Evolutionary conservation across 345 rosid species (phyloP).

Genomic region (Turritis glabra): DNA sequence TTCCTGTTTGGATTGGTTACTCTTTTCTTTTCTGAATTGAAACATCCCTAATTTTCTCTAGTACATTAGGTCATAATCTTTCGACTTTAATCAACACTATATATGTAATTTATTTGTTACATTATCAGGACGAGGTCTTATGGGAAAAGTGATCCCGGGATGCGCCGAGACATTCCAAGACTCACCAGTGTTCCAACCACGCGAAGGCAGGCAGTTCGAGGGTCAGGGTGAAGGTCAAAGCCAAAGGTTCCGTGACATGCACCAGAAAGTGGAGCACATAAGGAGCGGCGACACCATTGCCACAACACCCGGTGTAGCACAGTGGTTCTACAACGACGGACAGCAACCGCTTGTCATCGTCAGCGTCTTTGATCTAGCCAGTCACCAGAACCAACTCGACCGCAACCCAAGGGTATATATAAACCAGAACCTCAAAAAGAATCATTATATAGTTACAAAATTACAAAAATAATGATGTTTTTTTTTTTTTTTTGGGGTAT

Average conservation of each 20-base stretch:
- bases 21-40: not conserved
- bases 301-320: slow-evolving; percentile 53
- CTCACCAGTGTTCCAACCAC: slow-evolving; percentile 23
- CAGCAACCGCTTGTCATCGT: slow-evolving; percentile 46
- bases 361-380: slow-evolving; percentile 43
- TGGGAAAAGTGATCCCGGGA: slow-evolving; percentile 52
- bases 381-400: slow-evolving; percentile 63
- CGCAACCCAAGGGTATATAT: slow-evolving; percentile 54
- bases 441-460: not conserved
- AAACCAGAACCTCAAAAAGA: not conserved
- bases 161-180: slow-evolving; percentile 71
- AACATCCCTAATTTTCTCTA: not conserved
- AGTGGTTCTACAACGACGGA: slow-evolving; percentile 67
- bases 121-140: slow-evolving; percentile 48
- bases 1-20: not conserved
- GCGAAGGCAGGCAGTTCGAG: not conserved
- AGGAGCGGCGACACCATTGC: slow-evolving; percentile 57
- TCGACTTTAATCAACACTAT: not conserved
- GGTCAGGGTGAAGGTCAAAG: slow-evolving; percentile 21
- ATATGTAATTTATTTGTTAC: not conserved
- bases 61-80: not conserved
- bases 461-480: not conserved
- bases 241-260: slow-evolving; percentile 48
- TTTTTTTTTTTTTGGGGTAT: not conserved
- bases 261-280: slow-evolving; percentile 58